A percentile compares a stretch with the other conserved stretches of the same genome.
Evolutionary conservation across 1,139 yeast species (phyloP).

Genomic region (Candida sanyaensis): DNA sequence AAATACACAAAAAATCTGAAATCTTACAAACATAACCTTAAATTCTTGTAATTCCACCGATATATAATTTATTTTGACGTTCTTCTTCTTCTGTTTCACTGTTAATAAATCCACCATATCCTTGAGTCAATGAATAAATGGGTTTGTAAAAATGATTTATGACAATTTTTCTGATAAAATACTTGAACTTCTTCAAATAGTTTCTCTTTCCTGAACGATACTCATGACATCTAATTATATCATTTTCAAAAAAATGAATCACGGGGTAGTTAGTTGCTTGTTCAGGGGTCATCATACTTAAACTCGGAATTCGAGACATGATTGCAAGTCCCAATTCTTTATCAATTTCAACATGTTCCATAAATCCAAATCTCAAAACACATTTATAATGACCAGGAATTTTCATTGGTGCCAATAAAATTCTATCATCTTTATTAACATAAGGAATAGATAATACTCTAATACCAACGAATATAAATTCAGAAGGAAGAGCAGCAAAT

Average conservation of each 20-base stretch:
- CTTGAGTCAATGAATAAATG: constrained; percentile 27
- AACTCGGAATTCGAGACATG: constrained; percentile 24
- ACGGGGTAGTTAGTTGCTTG: constrained; percentile 19
- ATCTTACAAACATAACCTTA: constrained; percentile 6
- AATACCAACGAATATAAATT: constrained; percentile 43
- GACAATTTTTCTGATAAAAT: constrained; percentile 21
- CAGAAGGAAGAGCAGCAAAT: constrained; percentile 44
- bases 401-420: constrained; percentile 39
- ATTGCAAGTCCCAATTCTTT: constrained; percentile 26
- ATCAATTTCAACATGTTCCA: constrained; percentile 39
- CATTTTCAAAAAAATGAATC: constrained; percentile 40
- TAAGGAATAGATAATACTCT: constrained; percentile 44
- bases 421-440: constrained; percentile 37
- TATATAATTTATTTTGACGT: constrained; percentile 24
- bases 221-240: constrained; percentile 28
- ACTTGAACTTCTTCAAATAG: constrained; percentile 14
- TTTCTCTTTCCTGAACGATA: constrained; percentile 16
- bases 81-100: constrained; percentile 26
- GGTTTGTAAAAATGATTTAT: constrained; percentile 33
- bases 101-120: constrained; percentile 24
- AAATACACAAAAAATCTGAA: neutral
- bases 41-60: constrained; percentile 29
- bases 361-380: constrained; percentile 47
- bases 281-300: constrained; percentile 14
- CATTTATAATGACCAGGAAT: constrained; percentile 49